These are phyloP conservation scores for Beauveria caledonica DNA, from an alignment of 2,329 filamentous ascomycete genomes.

Conservation along the genomic window DNA sequence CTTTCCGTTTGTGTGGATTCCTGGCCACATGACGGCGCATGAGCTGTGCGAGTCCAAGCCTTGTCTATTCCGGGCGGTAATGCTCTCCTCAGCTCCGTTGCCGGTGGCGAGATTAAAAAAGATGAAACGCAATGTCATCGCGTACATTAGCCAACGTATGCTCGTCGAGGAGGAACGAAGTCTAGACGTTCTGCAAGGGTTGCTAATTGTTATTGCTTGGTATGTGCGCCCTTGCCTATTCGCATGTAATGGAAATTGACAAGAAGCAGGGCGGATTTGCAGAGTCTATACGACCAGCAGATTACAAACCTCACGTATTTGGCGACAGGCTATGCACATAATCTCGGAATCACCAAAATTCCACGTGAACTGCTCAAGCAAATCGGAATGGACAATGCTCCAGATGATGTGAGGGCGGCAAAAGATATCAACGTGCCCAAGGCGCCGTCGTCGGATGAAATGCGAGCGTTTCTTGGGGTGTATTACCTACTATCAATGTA, in stretches of 20 bases:
- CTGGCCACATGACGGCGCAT: conserved; percentile 21
- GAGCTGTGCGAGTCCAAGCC: conserved; percentile 27
- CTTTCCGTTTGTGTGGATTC: conserved; percentile 31
- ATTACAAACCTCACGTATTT: conserved; percentile 31
- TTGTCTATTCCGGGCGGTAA: conserved; percentile 30
- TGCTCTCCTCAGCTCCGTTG: conserved; percentile 28
- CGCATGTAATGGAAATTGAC: background rate
- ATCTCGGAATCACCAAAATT: conserved; percentile 26
- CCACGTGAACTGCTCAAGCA: conserved; percentile 10
- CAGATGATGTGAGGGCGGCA: conserved; percentile 13
- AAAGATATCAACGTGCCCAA: conserved; percentile 15
- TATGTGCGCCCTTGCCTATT: conserved; percentile 16
- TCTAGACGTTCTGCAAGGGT: conserved; percentile 38
- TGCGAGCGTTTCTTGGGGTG: conserved; percentile 30
- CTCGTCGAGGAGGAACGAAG: conserved; percentile 32
- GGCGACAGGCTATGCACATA: conserved; percentile 33
- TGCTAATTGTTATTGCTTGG: conserved; percentile 39
- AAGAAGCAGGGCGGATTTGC: conserved; percentile 25
- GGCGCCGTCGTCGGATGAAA: conserved; percentile 27
- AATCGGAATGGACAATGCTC: conserved; percentile 9
- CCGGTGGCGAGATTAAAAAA: conserved; percentile 22
- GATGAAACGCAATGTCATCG: conserved; percentile 34
- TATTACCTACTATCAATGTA: conserved; percentile 33
- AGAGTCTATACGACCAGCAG: conserved; percentile 27
- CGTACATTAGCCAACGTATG: conserved; percentile 34